Percentiles rank a stretch among this genome's conserved stretches.
These are phyloP conservation scores for Helotiales sp. DNA, from an alignment of 2,329 filamentous ascomycete genomes.

Conservation along the genomic window DNA sequence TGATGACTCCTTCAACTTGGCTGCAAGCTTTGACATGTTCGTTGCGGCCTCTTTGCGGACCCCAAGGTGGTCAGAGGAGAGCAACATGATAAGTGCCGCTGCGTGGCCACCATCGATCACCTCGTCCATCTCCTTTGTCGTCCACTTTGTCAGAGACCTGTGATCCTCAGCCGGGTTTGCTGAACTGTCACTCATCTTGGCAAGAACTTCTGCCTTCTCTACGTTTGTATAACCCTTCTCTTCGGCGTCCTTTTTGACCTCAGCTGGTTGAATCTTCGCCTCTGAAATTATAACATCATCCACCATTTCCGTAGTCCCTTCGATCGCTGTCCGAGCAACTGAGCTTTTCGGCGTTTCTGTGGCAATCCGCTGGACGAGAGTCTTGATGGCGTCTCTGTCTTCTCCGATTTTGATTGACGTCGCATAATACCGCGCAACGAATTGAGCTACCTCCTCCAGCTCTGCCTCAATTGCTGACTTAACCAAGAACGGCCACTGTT, in stretches of 20 bases:
- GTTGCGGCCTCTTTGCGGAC: conserved; percentile 79
- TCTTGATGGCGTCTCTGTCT: conserved; percentile 51
- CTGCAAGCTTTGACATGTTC: conserved; percentile 69
- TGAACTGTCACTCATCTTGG: conserved; percentile 24
- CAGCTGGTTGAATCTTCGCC: background rate
- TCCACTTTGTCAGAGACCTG: conserved; percentile 66
- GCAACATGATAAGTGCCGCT: conserved; percentile 71
- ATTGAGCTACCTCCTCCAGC: conserved; percentile 56
- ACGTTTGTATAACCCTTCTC: conserved; percentile 14
- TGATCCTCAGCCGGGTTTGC: conserved; percentile 48
- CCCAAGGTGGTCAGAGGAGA: conserved; percentile 75
- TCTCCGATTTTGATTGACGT: conserved; percentile 59
- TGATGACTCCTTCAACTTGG: conserved; percentile 67
- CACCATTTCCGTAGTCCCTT: conserved; percentile 35
- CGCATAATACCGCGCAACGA: conserved; percentile 63
- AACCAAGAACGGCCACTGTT: conserved; percentile 76
- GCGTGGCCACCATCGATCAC: conserved; percentile 79
- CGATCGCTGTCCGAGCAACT: conserved; percentile 40
- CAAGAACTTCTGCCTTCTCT: conserved; percentile 28
- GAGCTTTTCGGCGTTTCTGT: conserved; percentile 46
- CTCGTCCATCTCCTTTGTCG: conserved; percentile 76
- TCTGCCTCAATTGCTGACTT: conserved; percentile 53
- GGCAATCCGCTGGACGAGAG: conserved; percentile 51
- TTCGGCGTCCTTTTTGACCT: background rate
- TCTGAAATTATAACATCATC: conserved; percentile 36